A percentile compares a stretch with the other conserved stretches of the same genome.
These are phyloP conservation scores for Penicillium polonicum DNA, from an alignment of 2,329 filamentous ascomycete species.

Conservation along the genomic window DNA sequence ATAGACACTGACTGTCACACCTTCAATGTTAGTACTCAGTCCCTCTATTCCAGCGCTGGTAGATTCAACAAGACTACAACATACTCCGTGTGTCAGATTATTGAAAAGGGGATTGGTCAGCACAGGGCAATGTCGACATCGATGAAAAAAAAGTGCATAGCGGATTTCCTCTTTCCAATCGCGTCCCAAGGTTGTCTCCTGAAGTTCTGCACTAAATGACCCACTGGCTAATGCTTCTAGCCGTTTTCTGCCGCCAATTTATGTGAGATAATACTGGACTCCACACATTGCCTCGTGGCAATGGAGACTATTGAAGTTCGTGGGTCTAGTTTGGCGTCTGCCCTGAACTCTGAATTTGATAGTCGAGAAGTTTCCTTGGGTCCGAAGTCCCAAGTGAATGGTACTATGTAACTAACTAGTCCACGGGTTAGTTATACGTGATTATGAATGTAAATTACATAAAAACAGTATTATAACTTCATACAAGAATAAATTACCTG, in stretches of 20 bases:
- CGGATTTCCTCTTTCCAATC: background rate
- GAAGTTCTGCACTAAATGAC: conserved; percentile 17
- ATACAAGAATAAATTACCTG: background rate
- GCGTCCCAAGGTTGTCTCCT: conserved; percentile 18
- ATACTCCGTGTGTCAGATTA: background rate
- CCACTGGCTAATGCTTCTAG: conserved; percentile 33
- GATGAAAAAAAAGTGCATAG: background rate
- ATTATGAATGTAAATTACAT: background rate
- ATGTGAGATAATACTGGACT: background rate
- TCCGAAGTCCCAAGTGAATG: background rate
- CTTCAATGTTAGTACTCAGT: background rate
- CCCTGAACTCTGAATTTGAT: background rate
- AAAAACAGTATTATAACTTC: background rate
- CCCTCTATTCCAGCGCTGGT: too few relatives aligned
- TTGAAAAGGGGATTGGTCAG: background rate
- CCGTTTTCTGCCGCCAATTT: conserved; percentile 20
- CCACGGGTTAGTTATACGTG: background rate
- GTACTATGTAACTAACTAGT: too few relatives aligned
- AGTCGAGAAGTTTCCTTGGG: background rate
- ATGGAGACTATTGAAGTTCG: conserved; percentile 15
- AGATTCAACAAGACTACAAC: background rate
- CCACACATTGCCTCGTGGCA: conserved; percentile 7
- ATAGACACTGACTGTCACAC: conserved; percentile 1
- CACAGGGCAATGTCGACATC: background rate
- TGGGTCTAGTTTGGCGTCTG: background rate